These are phyloP conservation scores for Epichloe sp. DNA, from an alignment of 2,329 filamentous ascomycete species.

Conservation along the genomic window DNA sequence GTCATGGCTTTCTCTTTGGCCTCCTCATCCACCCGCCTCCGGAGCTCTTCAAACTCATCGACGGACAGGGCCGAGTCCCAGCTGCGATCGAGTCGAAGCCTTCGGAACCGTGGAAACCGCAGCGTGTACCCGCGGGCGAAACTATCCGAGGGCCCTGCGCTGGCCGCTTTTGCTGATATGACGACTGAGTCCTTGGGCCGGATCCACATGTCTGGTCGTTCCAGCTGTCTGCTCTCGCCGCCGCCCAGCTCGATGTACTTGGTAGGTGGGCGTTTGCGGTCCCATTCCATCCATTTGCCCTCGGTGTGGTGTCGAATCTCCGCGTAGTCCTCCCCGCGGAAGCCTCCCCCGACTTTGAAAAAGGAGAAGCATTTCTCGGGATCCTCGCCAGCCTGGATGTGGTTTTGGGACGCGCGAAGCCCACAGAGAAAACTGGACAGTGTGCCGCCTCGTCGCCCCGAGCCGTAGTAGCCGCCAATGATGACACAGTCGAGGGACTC, in stretches of 20 bases:
- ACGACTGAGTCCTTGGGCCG: conserved; percentile 78
- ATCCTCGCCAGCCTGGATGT: conserved; percentile 43
- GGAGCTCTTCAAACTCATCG: conserved; percentile 63
- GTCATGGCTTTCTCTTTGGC: conserved; percentile 63
- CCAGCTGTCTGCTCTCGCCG: conserved; percentile 54
- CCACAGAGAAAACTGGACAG: conserved; percentile 87
- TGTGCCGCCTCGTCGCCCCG: conserved; percentile 67
- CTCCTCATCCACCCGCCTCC: conserved; percentile 55
- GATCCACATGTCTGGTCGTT: conserved; percentile 88
- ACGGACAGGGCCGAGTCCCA: conserved; percentile 73
- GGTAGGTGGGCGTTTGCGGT: conserved; percentile 60
- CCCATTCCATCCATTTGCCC: conserved; percentile 85
- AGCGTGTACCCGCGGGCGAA: conserved; percentile 69
- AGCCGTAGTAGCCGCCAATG: conserved; percentile 86
- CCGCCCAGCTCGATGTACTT: conserved; percentile 73
- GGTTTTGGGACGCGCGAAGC: conserved; percentile 58
- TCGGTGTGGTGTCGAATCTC: conserved; percentile 73
- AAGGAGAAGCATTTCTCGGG: conserved; percentile 82
- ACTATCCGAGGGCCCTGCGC: conserved; percentile 58
- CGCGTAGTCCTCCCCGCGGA: conserved; percentile 72
- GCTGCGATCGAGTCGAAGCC: conserved; percentile 64
- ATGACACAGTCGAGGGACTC: conserved; percentile 84
- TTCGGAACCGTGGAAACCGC: conserved; percentile 82
- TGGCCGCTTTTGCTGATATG: conserved; percentile 77
- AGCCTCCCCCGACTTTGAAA: conserved; percentile 94